These are phyloP conservation scores for Backusella circina DNA, from an alignment of 192 early-diverging fungal genomes.

Conservation along the genomic window DNA sequence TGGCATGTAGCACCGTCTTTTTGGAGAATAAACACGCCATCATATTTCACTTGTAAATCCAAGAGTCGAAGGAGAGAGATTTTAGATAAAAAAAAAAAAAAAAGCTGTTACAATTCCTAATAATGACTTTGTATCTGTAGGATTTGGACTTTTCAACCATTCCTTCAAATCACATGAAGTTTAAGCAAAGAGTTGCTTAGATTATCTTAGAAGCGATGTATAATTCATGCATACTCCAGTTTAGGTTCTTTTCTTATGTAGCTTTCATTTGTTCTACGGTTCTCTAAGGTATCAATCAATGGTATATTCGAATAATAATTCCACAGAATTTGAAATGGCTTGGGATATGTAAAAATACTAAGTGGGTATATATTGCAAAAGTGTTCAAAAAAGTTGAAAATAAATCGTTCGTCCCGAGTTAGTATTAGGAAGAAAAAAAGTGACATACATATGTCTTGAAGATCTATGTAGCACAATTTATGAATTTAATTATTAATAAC, in stretches of 20 bases:
- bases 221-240: neutral
- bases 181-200: neutral
- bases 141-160: too few relatives aligned
- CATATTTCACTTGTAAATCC: too few relatives aligned
- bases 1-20: too few relatives aligned
- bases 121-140: too few relatives aligned
- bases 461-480: neutral
- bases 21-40: too few relatives aligned
- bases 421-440: neutral
- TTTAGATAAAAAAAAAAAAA: too few relatives aligned
- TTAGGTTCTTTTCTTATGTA: neutral
- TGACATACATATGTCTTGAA: neutral
- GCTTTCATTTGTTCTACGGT: neutral
- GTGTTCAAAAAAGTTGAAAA: neutral
- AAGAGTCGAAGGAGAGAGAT: too few relatives aligned
- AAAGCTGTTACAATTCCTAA: too few relatives aligned
- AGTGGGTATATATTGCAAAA: neutral
- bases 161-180: too few relatives aligned
- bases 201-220: neutral
- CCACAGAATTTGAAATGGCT: neutral
- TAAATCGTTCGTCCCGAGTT: neutral
- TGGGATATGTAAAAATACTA: neutral
- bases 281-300: neutral
- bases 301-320: neutral
- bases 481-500: neutral